Conservation (phyloP, 331 rosid genomes). For the Malus hybrid region DNA sequence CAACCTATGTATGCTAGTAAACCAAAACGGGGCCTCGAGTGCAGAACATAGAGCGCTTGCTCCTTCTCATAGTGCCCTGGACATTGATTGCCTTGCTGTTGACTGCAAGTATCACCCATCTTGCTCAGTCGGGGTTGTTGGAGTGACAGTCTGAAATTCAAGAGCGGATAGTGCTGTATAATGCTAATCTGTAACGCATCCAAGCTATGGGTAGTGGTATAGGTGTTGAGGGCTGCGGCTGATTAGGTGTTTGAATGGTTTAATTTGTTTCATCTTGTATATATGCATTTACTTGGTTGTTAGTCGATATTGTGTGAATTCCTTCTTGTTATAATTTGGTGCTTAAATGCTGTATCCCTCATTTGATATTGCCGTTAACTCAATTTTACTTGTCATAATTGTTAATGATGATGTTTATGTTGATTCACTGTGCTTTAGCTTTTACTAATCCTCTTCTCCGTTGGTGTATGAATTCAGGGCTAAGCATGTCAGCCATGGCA, state of each 20-base stretch:
- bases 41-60: conserved; percentile 41
- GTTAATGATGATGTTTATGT: background rate
- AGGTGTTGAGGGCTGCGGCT: background rate
- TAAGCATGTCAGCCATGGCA: conserved; percentile 42
- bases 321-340: background rate
- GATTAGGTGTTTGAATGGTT: background rate
- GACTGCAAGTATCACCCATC: background rate
- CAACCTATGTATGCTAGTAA: too few relatives aligned
- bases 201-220: background rate
- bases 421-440: background rate
- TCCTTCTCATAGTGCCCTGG: conserved; percentile 63
- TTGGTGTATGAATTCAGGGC: conserved; percentile 25
- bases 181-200: background rate
- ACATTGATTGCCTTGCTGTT: conserved; percentile 27
- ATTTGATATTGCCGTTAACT: background rate
- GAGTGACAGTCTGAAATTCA: background rate
- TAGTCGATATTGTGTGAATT: background rate
- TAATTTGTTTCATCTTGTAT: background rate
- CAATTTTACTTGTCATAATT: background rate
- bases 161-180: background rate
- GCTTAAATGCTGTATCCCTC: background rate
- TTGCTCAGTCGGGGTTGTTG: background rate
- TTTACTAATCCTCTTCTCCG: background rate
- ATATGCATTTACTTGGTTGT: background rate
- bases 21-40: too few relatives aligned